Evolutionary conservation across 2,329 filamentous ascomycete species (phyloP), one percentile per base, ranked within the genome.

Genomic region (Aspergillus puulaauensis): DNA sequence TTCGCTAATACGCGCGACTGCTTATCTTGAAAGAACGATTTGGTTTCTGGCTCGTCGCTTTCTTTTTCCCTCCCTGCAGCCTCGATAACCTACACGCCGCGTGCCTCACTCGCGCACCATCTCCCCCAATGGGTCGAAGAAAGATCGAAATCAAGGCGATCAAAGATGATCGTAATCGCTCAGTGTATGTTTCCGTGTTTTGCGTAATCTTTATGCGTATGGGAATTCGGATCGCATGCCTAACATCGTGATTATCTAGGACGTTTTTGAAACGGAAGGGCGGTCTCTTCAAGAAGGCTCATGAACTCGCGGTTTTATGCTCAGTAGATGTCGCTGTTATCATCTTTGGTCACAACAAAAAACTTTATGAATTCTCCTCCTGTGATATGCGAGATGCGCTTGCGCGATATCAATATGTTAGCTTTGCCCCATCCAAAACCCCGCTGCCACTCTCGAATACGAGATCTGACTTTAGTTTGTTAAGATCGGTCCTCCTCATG

Each of bases 91-190:
- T 23, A 6, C 5, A 9, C 40, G 12, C 49, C 24, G 55, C 55
- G 52, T 59, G 52, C 63, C 58, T 52, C 60, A 52, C 51, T 49
- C 56, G 46, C 51, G 56, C 47, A 61, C 57, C 53, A 24, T 44
- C 49, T 57, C 55, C 57, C 58, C 58, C 54, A 31, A 99, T 99
- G 95, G 95, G 95, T 76, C 89, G 95, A 77, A 88, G 95, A 84
- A 99, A 99, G 86, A 99, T 99, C 75, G 95, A 98, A 82, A 98
- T 99, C 83, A 97, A 97, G 80, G 91, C 93, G 68, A 98, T 98
- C 83, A 97, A 96, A 79, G 93, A 97, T 86, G 93, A 97, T 78
- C 87, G 93, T 71, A 97, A 97, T 75, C 91, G 93, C 75, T 96
- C 93, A 70, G 93, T 97, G 93, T 97, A 91, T 78, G 91, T 82